A percentile compares a stretch with the other conserved stretches of the same genome.
Evolutionary conservation across 805 yeast species (phyloP).

Genomic region (Maudiozyma serrabonitensis): DNA sequence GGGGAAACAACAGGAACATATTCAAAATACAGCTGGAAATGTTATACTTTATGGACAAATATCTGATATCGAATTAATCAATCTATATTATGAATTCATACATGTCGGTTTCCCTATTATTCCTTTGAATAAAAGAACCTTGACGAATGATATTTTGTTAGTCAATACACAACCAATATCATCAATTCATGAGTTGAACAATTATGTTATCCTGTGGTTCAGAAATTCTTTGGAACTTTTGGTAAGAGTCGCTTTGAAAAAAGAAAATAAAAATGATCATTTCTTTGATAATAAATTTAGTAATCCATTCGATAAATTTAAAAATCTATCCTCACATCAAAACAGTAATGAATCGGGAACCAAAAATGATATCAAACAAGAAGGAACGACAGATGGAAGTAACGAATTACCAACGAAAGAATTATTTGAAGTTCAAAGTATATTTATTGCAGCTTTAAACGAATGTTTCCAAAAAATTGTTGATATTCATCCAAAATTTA

Average conservation of each 20-base stretch:
- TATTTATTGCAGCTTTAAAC: slow-evolving; percentile 23
- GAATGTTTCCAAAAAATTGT: slow-evolving; percentile 27
- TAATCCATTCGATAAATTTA: slow-evolving; percentile 2
- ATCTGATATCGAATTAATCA: slow-evolving; percentile 33
- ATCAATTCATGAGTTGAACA: slow-evolving; percentile 25
- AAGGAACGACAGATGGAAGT: slow-evolving; percentile 4
- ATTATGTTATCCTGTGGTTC: slow-evolving; percentile 26
- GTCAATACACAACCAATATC: slow-evolving; percentile 26
- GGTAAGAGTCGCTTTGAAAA: slow-evolving; percentile 21
- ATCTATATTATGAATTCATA: slow-evolving; percentile 38
- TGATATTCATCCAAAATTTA: slow-evolving; percentile 25
- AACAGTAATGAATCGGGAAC: background rate
- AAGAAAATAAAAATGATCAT: slow-evolving; percentile 5
- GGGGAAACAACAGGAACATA: background rate
- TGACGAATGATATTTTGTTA: slow-evolving; percentile 23
- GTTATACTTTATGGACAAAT: slow-evolving; percentile 21
- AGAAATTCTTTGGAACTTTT: slow-evolving; percentile 26
- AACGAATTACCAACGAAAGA: slow-evolving; percentile 7
- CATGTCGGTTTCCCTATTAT: slow-evolving; percentile 32
- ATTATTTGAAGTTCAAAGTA: slow-evolving; percentile 16
- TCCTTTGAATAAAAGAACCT: slow-evolving; percentile 29
- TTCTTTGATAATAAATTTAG: slow-evolving; percentile 10
- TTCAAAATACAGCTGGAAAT: background rate
- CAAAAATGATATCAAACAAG: slow-evolving; percentile 1
- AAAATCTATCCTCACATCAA: background rate